Evolutionary conservation across 1,284 basidiomycete genomes (phyloP), one percentile per base, ranked within the genome.

Genomic region (Apiotrichum gamsii): DNA sequence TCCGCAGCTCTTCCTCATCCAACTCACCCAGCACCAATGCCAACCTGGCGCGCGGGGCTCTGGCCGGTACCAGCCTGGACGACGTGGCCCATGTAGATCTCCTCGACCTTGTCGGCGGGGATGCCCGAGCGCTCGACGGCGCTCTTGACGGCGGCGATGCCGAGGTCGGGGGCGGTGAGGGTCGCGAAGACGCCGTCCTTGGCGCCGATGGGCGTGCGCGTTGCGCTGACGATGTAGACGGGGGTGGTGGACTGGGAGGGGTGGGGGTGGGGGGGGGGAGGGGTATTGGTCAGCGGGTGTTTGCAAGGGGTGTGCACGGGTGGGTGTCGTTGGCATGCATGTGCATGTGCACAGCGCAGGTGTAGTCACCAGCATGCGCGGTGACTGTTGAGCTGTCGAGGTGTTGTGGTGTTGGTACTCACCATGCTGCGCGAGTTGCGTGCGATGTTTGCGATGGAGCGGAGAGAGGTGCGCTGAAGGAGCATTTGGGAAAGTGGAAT

Each of bases 71-170:
- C 94, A 20, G 94, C 90, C 72, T 94, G 90, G 49, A 98, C 82
- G 69, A 94, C 90, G 67, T 98, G 93, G 59, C 95, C 95, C 69
- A 97, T 86, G 80, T 87, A 97, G 64, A 96, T 78, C 76, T 99
- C 95, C 74, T 98, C 90, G 39, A 91, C 83, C 55, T 81, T 73
- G 8, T 82, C 78, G 15, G 93, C 84, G 64, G 87, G 81, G 67
- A 98, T 79, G 48, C 84, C 82, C 37, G 84, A 83, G 48, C 83
- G 80, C 62, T 83, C 78, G 61, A 97, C 78, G 36, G 91, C 93
- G 63, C 87, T 85, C 75, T 93, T 95, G 69, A 97, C 81, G 39
- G 90, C 95, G 41, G 83, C 77, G 38, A 81, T 75, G 64, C 95
- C 95, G 55, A 99, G 84, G 69, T 97, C 85, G 43, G 89, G 83